Evolutionary conservation across 768 basidiomycete genomes (phyloP), one percentile per base, ranked within the genome.

Genomic region (Paxillus ammoniavirescens): DNA sequence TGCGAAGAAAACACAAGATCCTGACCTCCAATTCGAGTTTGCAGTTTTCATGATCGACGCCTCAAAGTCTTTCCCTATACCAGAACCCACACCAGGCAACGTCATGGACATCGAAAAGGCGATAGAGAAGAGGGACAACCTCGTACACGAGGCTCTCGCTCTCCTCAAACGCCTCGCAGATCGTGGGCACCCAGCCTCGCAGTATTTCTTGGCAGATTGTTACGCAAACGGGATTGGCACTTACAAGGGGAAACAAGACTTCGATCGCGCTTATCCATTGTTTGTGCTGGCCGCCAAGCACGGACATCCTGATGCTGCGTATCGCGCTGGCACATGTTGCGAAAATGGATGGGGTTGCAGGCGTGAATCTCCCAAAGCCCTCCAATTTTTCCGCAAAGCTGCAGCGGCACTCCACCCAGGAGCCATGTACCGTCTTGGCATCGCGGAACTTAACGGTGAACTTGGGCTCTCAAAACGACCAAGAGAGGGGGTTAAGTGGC

Each of bases 261-360:
- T 98, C 65, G 97, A 98, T 74, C 85, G 89, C 52, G 97, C 97
- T 4, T 96, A 93, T 72, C 97, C 96, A 9, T 78, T 99, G 42
- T 98, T 98, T 66, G 87, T 96, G 14, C 83, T 97, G 36, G 93
- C 96, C 2, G 92, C 96, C 35, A 99, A 99, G 72, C 97, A 98
- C 63, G 91, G 93, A 14, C 96, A 98, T 67, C 88, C 93, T 2
- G 95, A 98, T 63, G 95, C 93, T 14, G 84, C 92, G 5, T 99
- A 94, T 72, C 89, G 96, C 30, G 90, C 95, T 0, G 97, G 94
- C 31, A 95, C 95, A 3, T 99, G 97, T 68, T 97, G 93, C 72
- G 97, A 99, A 79, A 95, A 98, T 63, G 97, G 95, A 28, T 98
- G 96, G 97, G 97, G 97, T 6, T 96, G 93, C 68, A 78, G 96